Evolutionary conservation across 2,329 filamentous ascomycete genomes (phyloP).

Genomic region (Polytolypa hystricis): DNA sequence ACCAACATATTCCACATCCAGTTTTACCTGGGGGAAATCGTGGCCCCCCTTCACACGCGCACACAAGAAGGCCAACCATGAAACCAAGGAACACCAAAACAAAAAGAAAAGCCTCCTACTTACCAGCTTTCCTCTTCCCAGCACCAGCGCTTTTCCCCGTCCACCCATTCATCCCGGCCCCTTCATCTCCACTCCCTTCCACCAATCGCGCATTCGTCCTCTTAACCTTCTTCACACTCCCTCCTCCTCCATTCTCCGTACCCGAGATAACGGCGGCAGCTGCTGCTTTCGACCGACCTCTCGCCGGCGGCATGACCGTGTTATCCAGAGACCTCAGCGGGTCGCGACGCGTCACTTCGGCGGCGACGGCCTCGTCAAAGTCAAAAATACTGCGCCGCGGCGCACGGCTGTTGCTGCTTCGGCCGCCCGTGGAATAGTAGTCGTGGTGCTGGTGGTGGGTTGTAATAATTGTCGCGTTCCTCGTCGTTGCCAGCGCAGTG

Average conservation of each 20-base stretch:
- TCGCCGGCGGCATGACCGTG: conserved; percentile 10
- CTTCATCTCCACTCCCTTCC: conserved; percentile 2
- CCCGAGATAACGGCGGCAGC: not conserved
- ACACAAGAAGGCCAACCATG: not conserved
- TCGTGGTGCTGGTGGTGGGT: conserved; percentile 8
- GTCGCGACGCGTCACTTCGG: no score
- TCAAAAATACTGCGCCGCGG: no score
- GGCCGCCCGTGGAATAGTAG: conserved; percentile 1
- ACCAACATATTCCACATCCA: no score
- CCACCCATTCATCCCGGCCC: conserved; percentile 9
- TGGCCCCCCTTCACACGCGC: no score
- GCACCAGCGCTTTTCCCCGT: conserved; percentile 12
- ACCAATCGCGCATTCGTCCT: conserved; percentile 4
- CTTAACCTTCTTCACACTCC: conserved; percentile 4
- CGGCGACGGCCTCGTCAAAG: no score
- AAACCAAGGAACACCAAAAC: conserved; percentile 4
- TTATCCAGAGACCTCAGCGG: conserved; percentile 5
- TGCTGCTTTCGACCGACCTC: conserved; percentile 6
- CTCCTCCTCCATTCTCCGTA: no score
- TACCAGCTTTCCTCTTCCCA: conserved; percentile 36
- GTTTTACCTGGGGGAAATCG: no score
- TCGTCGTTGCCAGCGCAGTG: conserved; percentile 6
- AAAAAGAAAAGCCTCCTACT: conserved; percentile 16
- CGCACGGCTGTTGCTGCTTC: no score
- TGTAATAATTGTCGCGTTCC: no score